Evolutionary conservation across 1,284 basidiomycete species (phyloP).

Genomic region (Trametes polyzona): DNA sequence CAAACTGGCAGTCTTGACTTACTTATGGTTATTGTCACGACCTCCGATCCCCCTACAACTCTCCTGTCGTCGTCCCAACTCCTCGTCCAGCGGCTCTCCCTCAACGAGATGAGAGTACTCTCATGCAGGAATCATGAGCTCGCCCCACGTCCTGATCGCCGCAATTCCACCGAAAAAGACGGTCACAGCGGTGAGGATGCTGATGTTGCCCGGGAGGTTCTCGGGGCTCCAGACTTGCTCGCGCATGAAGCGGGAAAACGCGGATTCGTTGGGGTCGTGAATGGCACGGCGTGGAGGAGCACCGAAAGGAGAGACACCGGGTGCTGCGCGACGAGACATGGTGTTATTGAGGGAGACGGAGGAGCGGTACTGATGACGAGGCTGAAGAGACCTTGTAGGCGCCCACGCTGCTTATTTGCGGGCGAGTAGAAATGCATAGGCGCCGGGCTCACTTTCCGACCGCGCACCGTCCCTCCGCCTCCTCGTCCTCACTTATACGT

Average conservation of each 20-base stretch:
- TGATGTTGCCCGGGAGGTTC: conserved; percentile 73
- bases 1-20: not conserved
- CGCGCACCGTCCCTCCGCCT: no score
- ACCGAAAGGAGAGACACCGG: conserved; percentile 57
- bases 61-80: not conserved
- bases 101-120: not conserved
- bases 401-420: not conserved
- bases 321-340: conserved; percentile 72
- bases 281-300: conserved; percentile 40
- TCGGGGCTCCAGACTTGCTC: conserved; percentile 72
- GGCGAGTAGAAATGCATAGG: not conserved
- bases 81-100: not conserved
- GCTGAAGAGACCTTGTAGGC: conserved; percentile 4
- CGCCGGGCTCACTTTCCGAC: no score
- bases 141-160: conserved; percentile 72
- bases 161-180: conserved; percentile 71
- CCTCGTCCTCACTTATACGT: not conserved
- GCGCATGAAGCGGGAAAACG: conserved; percentile 62
- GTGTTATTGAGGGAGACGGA: not conserved
- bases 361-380: conserved; percentile 5
- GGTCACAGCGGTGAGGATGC: conserved; percentile 61
- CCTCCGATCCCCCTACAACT: no score
- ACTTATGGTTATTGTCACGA: not conserved
- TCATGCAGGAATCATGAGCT: conserved; percentile 69
- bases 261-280: conserved; percentile 61